Evolutionary conservation across 2,329 filamentous ascomycete species (phyloP).

Genomic region (Neopestalotiopsis sp.): DNA sequence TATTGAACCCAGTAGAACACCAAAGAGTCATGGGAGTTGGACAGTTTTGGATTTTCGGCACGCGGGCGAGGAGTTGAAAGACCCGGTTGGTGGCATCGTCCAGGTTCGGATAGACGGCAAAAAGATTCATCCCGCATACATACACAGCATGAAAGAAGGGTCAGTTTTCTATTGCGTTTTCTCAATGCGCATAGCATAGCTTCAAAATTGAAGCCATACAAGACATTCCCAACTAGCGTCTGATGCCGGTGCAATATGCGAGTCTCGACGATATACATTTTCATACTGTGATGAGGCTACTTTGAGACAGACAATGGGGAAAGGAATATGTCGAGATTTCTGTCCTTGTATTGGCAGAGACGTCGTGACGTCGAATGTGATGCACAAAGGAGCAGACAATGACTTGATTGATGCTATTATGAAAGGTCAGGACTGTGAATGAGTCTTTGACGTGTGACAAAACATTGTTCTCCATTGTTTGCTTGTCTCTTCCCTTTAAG

Average conservation of each 20-base stretch:
- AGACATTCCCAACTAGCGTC: background rate
- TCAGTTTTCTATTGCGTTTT: background rate
- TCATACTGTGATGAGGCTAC: background rate
- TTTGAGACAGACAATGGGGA: background rate
- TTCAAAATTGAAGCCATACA: background rate
- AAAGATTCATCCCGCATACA: background rate
- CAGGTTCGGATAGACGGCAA: background rate
- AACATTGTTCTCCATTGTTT: background rate
- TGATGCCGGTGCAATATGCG: background rate
- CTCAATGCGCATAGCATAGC: background rate
- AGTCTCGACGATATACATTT: background rate
- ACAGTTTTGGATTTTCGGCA: background rate
- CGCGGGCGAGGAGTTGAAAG: slow-evolving; percentile 1
- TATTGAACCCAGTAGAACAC: slow-evolving; percentile 2
- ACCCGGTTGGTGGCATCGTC: background rate
- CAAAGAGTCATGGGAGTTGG: background rate
- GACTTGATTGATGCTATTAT: background rate
- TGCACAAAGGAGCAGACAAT: background rate
- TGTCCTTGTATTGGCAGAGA: background rate
- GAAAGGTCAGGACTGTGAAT: background rate
- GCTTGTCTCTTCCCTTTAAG: background rate
- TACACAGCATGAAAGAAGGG: background rate
- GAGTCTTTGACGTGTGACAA: background rate
- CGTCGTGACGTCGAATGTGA: background rate
- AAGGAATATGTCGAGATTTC: background rate